A percentile compares a stretch with the other conserved stretches of the same genome.
Evolutionary conservation across 306 rosid species (phyloP).

Genomic region (Coriaria nepalensis): DNA sequence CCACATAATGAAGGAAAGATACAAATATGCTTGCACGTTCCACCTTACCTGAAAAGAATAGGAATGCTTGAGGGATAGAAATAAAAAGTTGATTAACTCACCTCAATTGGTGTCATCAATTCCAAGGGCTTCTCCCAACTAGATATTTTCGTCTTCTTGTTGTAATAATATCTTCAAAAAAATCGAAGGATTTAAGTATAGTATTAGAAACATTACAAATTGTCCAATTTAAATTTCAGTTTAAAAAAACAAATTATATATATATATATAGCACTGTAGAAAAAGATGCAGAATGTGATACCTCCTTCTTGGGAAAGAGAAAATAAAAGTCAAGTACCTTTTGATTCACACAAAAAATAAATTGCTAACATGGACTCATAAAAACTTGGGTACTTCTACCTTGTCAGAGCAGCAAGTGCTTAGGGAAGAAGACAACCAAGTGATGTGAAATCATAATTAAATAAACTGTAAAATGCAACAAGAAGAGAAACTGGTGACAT

Average conservation of each 20-base stretch:
- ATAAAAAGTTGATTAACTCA: conserved; percentile 34
- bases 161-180: conserved; percentile 67
- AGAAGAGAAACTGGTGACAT: neutral
- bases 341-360: too few species aligned
- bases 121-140: conserved; percentile 92
- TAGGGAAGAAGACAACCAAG: too few species aligned
- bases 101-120: conserved; percentile 84
- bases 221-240: neutral
- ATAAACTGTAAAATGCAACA: too few species aligned
- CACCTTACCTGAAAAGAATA: neutral
- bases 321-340: neutral
- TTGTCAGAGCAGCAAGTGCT: too few species aligned
- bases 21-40: too few species aligned
- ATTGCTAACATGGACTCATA: too few species aligned
- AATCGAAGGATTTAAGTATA: conserved; percentile 6
- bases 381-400: too few species aligned
- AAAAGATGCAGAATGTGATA: neutral
- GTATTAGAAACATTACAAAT: conserved; percentile 10
- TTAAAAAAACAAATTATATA: too few species aligned
- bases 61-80: conserved; percentile 6
- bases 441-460: too few species aligned
- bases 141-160: conserved; percentile 65
- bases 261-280: neutral
- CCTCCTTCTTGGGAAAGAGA: neutral
- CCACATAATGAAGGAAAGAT: too few species aligned